These are phyloP conservation scores for Saccharomyces hybrid DNA, from an alignment of 1,139 yeast species.

Conservation along the genomic window DNA sequence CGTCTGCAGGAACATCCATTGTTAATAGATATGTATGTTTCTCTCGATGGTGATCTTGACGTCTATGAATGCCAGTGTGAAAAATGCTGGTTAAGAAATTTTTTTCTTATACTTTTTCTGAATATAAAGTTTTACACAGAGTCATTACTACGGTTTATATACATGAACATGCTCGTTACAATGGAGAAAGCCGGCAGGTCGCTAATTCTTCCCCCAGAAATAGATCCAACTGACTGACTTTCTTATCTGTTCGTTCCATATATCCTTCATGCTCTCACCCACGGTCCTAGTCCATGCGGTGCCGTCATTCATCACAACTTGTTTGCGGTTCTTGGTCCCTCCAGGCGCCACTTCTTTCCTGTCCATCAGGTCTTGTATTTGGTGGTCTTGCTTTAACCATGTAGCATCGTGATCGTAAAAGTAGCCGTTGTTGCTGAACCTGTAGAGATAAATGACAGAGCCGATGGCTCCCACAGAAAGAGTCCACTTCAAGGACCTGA, in stretches of 20 bases:
- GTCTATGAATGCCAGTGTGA: not conserved
- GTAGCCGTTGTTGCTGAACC: constrained; percentile 23
- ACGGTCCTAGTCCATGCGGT: constrained; percentile 16
- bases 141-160: constrained; percentile 1
- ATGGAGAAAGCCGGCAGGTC: not conserved
- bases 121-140: not conserved
- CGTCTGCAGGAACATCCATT: constrained; percentile 38
- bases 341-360: constrained; percentile 9
- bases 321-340: constrained; percentile 3
- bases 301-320: constrained; percentile 8
- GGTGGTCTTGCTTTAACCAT: constrained; percentile 7
- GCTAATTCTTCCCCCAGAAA: constrained; percentile 17
- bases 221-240: constrained; percentile 25
- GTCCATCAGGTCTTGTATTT: constrained; percentile 22
- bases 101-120: not conserved
- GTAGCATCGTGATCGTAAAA: constrained; percentile 16
- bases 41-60: not conserved
- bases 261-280: constrained; percentile 26
- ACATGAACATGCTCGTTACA: not conserved
- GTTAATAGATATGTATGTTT: constrained; percentile 2
- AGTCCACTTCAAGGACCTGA: not conserved
- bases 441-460: constrained; percentile 24
- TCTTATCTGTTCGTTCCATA: constrained; percentile 30
- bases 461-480: constrained; percentile 4
- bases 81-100: not conserved